Percentiles rank a stretch among this genome's conserved stretches.
phyloP scores from a whole-genome alignment of 208 protist genomes.

The Leishmania amazonensis region DNA sequence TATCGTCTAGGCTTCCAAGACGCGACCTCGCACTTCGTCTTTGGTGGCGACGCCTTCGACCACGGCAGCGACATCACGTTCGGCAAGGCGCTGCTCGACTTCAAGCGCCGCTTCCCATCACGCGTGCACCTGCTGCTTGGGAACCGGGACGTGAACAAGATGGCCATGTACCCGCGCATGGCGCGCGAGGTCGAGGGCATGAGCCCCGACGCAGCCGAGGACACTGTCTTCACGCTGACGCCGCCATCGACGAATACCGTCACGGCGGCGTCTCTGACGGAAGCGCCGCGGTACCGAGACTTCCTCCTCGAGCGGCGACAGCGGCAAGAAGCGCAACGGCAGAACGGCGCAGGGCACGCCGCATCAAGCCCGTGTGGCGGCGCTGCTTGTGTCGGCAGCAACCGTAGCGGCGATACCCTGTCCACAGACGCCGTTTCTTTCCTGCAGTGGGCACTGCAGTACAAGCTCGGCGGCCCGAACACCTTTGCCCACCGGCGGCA shows the following conservation, averaged over 20 bases:
- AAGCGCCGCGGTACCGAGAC: slow-evolving; percentile 25
- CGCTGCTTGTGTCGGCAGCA: not conserved
- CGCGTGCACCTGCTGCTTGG: slow-evolving; percentile 89
- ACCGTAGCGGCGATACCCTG: not conserved
- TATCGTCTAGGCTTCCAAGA: slow-evolving; percentile 52
- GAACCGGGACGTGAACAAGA: slow-evolving; percentile 93
- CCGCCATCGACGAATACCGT: not conserved
- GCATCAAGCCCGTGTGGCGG: not conserved
- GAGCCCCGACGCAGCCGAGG: slow-evolving; percentile 26
- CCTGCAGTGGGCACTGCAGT: slow-evolving; percentile 66
- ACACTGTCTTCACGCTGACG: slow-evolving; percentile 26
- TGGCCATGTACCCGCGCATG: slow-evolving; percentile 63
- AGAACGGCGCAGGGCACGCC: not conserved
- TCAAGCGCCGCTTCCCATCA: slow-evolving; percentile 71
- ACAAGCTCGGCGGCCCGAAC: slow-evolving; percentile 66
- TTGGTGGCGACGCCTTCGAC: slow-evolving; percentile 91
- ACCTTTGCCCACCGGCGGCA: slow-evolving; percentile 68
- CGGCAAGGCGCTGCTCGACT: slow-evolving; percentile 58
- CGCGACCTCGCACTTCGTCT: slow-evolving; percentile 76
- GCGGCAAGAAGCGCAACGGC: slow-evolving; percentile 3
- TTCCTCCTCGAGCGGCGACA: slow-evolving; percentile 5
- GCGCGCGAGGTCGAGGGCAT: slow-evolving; percentile 20
- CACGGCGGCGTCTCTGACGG: not conserved
- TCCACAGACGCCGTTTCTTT: slow-evolving; percentile 41
- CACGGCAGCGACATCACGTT: slow-evolving; percentile 78